Evolutionary conservation across 2,329 filamentous ascomycete genomes (phyloP), one percentile per base, ranked within the genome.

Genomic region (Xenosphaeropsis pyriputrescens): DNA sequence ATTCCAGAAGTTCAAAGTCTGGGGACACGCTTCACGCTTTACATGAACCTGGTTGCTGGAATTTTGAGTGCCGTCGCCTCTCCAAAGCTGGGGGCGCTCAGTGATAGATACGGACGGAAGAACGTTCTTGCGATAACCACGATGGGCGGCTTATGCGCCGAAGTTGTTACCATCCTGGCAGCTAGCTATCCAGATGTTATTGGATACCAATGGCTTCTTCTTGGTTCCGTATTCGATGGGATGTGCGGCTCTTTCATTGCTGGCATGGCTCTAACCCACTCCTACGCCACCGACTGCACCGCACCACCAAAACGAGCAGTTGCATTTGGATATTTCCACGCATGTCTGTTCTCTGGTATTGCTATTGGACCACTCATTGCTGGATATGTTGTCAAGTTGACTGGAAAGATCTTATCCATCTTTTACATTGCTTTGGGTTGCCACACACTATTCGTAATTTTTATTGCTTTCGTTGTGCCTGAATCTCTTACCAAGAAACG

Each of bases 231-330:
- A 8, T 65, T 88, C 34, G 91, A 98, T 52, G 91, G 91, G 4
- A 52, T 94, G 5, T 77, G 77, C 8, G 91, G 91, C 6, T 94
- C 88, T 1, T 94, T 95, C 55, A 93, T 86, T 1, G 75, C 85
- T 1, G 80, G 79, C 18, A 81, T 81, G 64, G 76, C 80, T 34
- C 63, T 79, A 15, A 78, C 75, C 16, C 79, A 93, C 55, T 85
- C 89, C 0, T 98, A 96, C 57, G 79, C 83, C 11, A 79, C 85
- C 31, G 91, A 98, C 57, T 94, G 85, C 57, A 89, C 86, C 0
- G 66, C 81, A 4, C 83, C 86, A 0, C 79, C 82, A 19, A 75
- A 74, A 50, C 76, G 91, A 15, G 83, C 80, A 42, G 81, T 93
- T 6, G 75, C 78, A 4, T 91, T 96, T 56, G 88, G 85, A 6